A percentile compares a stretch with the other conserved stretches of the same genome.
Conservation (phyloP, 1,139 yeast genomes). For the Saccharomycopsis phalli region DNA sequence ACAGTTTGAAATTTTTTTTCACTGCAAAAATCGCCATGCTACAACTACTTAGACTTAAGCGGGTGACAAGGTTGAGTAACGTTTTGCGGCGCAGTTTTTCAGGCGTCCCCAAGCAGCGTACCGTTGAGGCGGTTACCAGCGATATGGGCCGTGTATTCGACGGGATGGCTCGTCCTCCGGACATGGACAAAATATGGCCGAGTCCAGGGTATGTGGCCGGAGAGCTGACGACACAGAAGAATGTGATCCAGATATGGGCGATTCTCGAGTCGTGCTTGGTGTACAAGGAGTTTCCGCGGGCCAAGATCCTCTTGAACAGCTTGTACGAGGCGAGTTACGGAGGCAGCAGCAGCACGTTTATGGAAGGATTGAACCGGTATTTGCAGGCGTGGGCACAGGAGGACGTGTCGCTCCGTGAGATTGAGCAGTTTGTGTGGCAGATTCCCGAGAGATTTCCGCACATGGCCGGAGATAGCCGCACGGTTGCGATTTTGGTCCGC, state of each 20-base stretch:
- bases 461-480: constrained; percentile 36
- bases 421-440: constrained; percentile 28
- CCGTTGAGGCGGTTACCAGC: no score
- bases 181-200: no score
- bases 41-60: no score
- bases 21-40: no score
- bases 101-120: no score
- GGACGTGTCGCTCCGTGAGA: constrained; percentile 26
- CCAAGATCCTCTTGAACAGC: constrained; percentile 56
- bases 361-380: constrained; percentile 41
- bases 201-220: constrained; percentile 28
- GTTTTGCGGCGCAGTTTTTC: no score
- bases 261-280: constrained; percentile 73
- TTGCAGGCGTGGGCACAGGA: constrained; percentile 32
- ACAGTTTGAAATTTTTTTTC: no score
- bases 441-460: constrained; percentile 29
- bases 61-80: no score
- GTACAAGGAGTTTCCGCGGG: constrained; percentile 61
- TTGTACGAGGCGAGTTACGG: constrained; percentile 35
- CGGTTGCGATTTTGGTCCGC: constrained; percentile 31
- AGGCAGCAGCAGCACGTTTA: constrained; percentile 24
- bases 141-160: no score
- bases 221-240: constrained; percentile 34
- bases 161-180: no score
- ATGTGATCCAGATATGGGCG: constrained; percentile 62